Conservation (phyloP, 2,329 filamentous ascomycete genomes). For the Hymenoscyphus infarciens region DNA sequence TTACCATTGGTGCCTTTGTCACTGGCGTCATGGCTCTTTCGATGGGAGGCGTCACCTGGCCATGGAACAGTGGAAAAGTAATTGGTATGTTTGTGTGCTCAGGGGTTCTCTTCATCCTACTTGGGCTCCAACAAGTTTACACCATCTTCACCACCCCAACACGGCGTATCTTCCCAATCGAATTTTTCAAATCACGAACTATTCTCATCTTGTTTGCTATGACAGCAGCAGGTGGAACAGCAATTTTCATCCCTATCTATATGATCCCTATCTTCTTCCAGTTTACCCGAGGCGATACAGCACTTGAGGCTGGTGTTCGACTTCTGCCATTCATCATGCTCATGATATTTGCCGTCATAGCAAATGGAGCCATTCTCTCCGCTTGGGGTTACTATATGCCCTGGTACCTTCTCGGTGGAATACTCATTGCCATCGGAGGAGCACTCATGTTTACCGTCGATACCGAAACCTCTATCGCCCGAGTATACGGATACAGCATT, state of each 20-base stretch:
- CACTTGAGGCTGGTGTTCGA: slow-evolving; percentile 42
- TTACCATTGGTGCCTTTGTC: slow-evolving; percentile 36
- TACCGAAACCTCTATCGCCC: slow-evolving; percentile 24
- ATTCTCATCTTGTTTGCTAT: slow-evolving; percentile 39
- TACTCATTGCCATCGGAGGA: slow-evolving; percentile 37
- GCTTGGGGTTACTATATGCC: slow-evolving; percentile 39
- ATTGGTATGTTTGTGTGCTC: slow-evolving; percentile 43
- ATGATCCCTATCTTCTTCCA: slow-evolving; percentile 50
- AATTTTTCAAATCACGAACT: slow-evolving; percentile 37
- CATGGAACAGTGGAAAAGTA: slow-evolving; percentile 31
- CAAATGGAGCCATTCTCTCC: slow-evolving; percentile 36
- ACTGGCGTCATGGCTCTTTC: slow-evolving; percentile 36
- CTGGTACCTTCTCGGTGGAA: slow-evolving; percentile 38
- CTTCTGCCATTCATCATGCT: slow-evolving; percentile 38
- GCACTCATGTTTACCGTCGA: slow-evolving; percentile 35
- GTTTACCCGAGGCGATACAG: slow-evolving; percentile 46
- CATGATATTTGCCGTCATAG: slow-evolving; percentile 36
- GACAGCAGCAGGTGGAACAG: slow-evolving; percentile 30
- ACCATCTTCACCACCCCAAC: slow-evolving; percentile 28
- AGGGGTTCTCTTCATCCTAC: slow-evolving; percentile 35
- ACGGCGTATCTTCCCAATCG: slow-evolving; percentile 31
- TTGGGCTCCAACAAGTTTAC: slow-evolving; percentile 29
- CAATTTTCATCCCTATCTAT: slow-evolving; percentile 29
- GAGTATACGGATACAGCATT: slow-evolving; percentile 37
- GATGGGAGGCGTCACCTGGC: slow-evolving; percentile 35